Conservation (phyloP, 169 alveolate genomes). For the Perkinsus olseni region DNA sequence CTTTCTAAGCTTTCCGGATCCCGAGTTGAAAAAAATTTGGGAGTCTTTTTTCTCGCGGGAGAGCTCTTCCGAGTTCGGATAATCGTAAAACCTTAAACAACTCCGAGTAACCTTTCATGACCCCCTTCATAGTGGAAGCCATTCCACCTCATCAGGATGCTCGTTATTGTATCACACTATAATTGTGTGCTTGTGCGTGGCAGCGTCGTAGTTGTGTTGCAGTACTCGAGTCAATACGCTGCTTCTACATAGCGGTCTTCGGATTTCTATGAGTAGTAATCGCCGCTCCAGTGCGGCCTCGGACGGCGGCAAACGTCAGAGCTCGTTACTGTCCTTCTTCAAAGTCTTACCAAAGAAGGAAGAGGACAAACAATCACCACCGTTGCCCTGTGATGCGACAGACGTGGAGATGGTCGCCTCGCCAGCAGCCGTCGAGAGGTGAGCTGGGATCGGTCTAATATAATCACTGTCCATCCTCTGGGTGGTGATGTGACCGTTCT, state of each 20-base stretch:
- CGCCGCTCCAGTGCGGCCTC: background rate
- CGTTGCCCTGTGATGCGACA: conserved; percentile 11
- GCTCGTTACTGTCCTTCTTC: conserved; percentile 30
- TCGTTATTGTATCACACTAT: background rate
- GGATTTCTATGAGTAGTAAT: background rate
- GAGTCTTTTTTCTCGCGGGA: too few relatives aligned
- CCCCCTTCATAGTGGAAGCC: background rate
- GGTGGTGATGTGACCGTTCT: background rate
- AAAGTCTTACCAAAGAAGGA: background rate
- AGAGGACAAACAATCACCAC: background rate
- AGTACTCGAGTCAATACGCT: background rate
- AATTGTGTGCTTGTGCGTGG: background rate
- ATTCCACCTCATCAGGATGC: background rate
- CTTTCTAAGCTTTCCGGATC: too few relatives aligned
- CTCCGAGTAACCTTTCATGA: background rate
- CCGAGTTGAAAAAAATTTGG: too few relatives aligned
- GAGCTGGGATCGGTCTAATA: background rate
- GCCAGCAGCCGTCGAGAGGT: conserved; percentile 2
- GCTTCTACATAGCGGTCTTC: background rate
- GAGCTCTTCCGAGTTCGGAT: too few relatives aligned
- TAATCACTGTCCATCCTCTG: background rate
- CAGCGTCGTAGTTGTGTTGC: background rate
- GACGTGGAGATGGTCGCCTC: conserved; percentile 15
- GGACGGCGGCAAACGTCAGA: conserved; percentile 15
- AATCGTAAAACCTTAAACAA: too few relatives aligned